phyloP scores from a whole-genome alignment of 441 rosid genomes.

The Pelargonium hybrid region DNA sequence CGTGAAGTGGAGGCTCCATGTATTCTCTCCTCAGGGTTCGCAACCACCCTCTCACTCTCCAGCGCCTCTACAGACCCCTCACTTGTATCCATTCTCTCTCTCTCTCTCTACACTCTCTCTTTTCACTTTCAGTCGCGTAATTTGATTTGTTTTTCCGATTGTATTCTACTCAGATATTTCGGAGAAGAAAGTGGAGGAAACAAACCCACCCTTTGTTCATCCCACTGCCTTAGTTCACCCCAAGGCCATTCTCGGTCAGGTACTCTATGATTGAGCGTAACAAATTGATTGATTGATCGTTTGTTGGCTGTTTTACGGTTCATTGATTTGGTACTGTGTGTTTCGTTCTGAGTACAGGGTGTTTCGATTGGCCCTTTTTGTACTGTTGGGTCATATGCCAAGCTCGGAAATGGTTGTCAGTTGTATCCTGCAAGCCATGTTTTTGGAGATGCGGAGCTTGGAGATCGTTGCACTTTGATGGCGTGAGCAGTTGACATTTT shows the following conservation, averaged over 20 bases:
- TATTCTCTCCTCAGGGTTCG: constrained; percentile 36
- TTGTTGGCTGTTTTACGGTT: neutral
- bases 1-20: constrained; percentile 33
- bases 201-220: constrained; percentile 39
- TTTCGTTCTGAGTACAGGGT: constrained; percentile 32
- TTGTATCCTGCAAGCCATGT: constrained; percentile 68
- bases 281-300: neutral
- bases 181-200: constrained; percentile 20
- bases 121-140: constrained; percentile 1
- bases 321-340: neutral
- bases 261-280: constrained; percentile 6
- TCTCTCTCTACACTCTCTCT: constrained; percentile 19
- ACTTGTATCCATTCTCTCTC: constrained; percentile 6
- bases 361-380: constrained; percentile 78
- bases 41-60: constrained; percentile 16
- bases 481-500: constrained; percentile 37
- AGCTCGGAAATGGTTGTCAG: constrained; percentile 62
- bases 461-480: constrained; percentile 61
- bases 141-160: neutral
- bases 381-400: constrained; percentile 62
- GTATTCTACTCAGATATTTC: constrained; percentile 26
- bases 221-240: constrained; percentile 76
- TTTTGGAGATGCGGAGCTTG: constrained; percentile 64
- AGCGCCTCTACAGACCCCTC: constrained; percentile 22
- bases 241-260: constrained; percentile 64